A percentile compares a stretch with the other conserved stretches of the same genome.
Evolutionary conservation across 768 basidiomycete genomes (phyloP).

Genomic region (Collybia mongolica): DNA sequence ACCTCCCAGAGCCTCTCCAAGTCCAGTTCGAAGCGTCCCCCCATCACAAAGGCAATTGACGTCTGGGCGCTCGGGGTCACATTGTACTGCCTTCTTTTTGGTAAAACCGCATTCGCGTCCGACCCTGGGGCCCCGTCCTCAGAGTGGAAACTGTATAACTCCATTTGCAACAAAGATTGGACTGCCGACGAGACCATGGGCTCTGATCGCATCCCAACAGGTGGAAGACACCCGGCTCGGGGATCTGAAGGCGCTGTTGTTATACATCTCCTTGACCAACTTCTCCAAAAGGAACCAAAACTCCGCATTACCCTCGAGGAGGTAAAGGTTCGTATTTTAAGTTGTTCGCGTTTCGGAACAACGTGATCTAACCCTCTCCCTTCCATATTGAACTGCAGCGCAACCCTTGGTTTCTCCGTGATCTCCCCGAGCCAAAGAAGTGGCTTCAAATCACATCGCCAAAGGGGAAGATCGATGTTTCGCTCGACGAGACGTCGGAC

Average conservation of each 20-base stretch:
- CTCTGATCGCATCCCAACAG: conserved; percentile 60
- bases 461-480: conserved; percentile 46
- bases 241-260: conserved; percentile 58
- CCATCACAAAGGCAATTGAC: conserved; percentile 91
- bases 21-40: conserved; percentile 30
- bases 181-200: conserved; percentile 69
- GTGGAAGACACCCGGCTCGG: conserved; percentile 52
- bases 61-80: conserved; percentile 98
- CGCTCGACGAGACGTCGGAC: conserved; percentile 72
- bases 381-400: conserved; percentile 32
- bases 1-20: conserved; percentile 10
- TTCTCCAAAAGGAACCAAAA: conserved; percentile 79
- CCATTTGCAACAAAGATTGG: conserved; percentile 80
- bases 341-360: conserved; percentile 1
- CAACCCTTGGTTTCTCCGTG: conserved; percentile 66
- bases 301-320: conserved; percentile 76
- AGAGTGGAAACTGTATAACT: conserved; percentile 77
- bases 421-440: conserved; percentile 58
- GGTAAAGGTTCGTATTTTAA: conserved; percentile 60
- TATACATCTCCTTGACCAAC: conserved; percentile 65
- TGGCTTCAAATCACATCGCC: conserved; percentile 62
- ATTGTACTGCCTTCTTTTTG: conserved; percentile 91
- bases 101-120: conserved; percentile 69
- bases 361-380: not conserved
- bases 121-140: conserved; percentile 23